Evolutionary conservation across 371 early-diverging fungal genomes (phyloP).

Genomic region (Umbelopsis sp.): DNA sequence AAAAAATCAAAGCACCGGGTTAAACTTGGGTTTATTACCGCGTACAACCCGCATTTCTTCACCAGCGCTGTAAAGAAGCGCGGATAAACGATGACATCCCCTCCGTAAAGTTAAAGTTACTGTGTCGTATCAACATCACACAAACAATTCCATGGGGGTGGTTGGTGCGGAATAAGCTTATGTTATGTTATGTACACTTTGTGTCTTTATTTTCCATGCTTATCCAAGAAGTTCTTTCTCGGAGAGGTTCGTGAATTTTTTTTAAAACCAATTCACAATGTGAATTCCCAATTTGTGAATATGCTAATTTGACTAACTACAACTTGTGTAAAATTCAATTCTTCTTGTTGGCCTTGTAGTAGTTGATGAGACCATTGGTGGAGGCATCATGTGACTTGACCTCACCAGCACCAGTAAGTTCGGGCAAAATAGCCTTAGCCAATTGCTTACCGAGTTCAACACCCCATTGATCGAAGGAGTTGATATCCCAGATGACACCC

Average conservation of each 20-base stretch:
- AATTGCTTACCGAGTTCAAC: conserved; percentile 99
- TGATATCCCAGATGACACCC: conserved; percentile 98
- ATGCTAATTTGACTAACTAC: neutral
- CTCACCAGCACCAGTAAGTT: conserved; percentile 60
- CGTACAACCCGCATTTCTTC: neutral
- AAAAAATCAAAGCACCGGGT: neutral
- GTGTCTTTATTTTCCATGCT: too few species aligned
- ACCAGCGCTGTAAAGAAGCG: neutral
- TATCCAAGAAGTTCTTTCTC: too few species aligned
- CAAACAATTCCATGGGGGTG: too few species aligned
- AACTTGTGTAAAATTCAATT: conserved; percentile 20
- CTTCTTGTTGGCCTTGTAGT: conserved; percentile 67
- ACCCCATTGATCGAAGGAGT: conserved; percentile 98
- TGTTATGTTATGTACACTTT: too few species aligned
- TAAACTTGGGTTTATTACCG: neutral
- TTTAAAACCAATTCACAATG: too few species aligned
- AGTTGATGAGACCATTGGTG: conserved; percentile 95
- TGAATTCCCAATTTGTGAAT: neutral
- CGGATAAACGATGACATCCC: neutral
- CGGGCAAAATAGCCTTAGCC: conserved; percentile 94
- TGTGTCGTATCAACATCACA: too few species aligned
- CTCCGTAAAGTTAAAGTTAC: neutral
- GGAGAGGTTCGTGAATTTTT: too few species aligned
- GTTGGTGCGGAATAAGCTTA: too few species aligned
- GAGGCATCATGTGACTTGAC: conserved; percentile 86